Conservation (phyloP, 2,329 filamentous ascomycete genomes). For the Aspergillus aculeatinus region DNA sequence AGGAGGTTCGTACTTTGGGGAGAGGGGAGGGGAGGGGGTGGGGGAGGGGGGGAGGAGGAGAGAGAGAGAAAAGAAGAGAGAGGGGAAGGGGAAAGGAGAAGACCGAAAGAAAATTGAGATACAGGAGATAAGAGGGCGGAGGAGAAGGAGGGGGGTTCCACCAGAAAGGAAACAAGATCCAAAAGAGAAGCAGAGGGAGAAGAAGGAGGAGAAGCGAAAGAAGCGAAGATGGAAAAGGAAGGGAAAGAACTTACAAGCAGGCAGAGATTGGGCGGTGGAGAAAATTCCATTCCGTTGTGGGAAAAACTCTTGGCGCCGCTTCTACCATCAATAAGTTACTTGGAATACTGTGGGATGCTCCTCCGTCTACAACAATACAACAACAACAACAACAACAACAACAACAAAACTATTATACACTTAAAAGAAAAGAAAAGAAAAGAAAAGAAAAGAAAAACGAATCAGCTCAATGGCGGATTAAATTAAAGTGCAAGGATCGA, state of each 20-base stretch:
- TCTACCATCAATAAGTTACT: background rate
- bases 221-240: background rate
- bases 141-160: background rate
- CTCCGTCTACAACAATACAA: too few relatives aligned
- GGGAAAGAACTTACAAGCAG: background rate
- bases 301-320: slow-evolving; percentile 40
- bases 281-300: slow-evolving; percentile 47
- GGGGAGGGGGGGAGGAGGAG: slow-evolving; percentile 11
- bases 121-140: slow-evolving; percentile 3
- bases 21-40: background rate
- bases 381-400: too few relatives aligned
- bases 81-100: slow-evolving; percentile 13
- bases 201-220: slow-evolving; percentile 1
- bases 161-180: slow-evolving; percentile 1
- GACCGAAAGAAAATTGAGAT: slow-evolving; percentile 3
- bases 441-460: background rate
- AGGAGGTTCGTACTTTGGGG: slow-evolving; percentile 6
- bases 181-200: slow-evolving; percentile 2
- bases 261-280: slow-evolving; percentile 35
- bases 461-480: background rate
- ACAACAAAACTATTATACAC: background rate
- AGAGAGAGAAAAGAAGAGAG: background rate
- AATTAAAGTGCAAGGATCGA: background rate
- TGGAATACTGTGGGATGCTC: background rate
- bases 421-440: background rate